phyloP scores from a whole-genome alignment of 2,329 filamentous ascomycete species.

The Laburnicola sp. region DNA sequence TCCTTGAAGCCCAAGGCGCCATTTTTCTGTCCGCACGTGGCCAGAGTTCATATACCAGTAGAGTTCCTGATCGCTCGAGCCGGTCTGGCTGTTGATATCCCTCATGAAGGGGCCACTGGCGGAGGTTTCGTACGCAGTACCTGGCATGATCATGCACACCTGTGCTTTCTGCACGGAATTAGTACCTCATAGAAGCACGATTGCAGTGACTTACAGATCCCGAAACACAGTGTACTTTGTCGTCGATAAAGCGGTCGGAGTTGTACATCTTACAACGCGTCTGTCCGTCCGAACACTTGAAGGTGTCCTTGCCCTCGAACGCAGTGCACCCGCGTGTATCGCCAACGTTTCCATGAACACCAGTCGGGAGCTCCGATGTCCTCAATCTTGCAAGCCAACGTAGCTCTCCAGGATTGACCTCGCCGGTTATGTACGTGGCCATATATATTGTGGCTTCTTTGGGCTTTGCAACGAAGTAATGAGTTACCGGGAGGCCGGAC shows the following conservation, averaged over 20 bases:
- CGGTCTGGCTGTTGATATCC: conserved; percentile 30
- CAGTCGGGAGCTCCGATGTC: conserved; percentile 21
- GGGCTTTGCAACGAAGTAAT: conserved; percentile 28
- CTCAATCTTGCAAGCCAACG: conserved; percentile 7
- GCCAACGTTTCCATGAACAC: conserved; percentile 27
- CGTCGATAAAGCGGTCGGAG: conserved; percentile 28
- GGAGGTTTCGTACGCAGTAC: conserved; percentile 26
- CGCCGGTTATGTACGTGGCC: conserved; percentile 27
- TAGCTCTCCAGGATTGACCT: conserved; percentile 31
- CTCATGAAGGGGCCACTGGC: conserved; percentile 31
- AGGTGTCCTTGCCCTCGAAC: conserved; percentile 30
- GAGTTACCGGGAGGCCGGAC: conserved; percentile 21
- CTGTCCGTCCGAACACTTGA: conserved; percentile 23
- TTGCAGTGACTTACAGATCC: conserved; percentile 17
- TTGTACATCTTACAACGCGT: conserved; percentile 32
- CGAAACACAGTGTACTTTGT: conserved; percentile 27
- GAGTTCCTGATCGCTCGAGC: conserved; percentile 22
- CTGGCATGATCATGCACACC: conserved; percentile 31
- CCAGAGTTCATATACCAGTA: conserved; percentile 34
- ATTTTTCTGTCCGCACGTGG: conserved; percentile 28
- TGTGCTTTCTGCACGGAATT: conserved; percentile 16
- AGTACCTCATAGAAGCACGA: background rate
- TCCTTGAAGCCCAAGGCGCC: conserved; percentile 26
- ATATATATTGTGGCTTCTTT: conserved; percentile 27
- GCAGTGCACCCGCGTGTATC: conserved; percentile 24